Percentiles rank a stretch among this genome's conserved stretches.
Evolutionary conservation across 345 rosid species (phyloP).

Genomic region (Salix caprea): DNA sequence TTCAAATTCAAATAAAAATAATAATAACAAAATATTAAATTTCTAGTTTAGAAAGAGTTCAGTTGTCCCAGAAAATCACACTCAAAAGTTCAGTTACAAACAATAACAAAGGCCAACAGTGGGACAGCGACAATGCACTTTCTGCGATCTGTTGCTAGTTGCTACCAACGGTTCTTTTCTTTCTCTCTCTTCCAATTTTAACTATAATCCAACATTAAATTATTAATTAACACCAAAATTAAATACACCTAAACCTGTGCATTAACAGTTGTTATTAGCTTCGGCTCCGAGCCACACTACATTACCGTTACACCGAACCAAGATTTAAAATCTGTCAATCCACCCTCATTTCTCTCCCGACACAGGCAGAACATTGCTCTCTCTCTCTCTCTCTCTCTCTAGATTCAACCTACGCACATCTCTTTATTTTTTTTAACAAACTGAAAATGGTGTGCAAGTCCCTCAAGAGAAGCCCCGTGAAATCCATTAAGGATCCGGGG

Average conservation of each 20-base stretch:
- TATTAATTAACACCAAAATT: neutral
- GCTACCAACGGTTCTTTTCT: neutral
- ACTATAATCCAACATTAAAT: neutral
- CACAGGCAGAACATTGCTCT: conserved; percentile 7
- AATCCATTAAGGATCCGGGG: conserved; percentile 38
- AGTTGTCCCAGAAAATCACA: too few species aligned
- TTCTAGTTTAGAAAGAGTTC: too few species aligned
- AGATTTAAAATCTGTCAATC: conserved; percentile 31
- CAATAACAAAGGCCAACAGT: too few species aligned
- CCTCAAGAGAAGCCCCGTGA: conserved; percentile 41
- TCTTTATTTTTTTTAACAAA: neutral
- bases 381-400: conserved; percentile 4
- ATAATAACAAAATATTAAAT: too few species aligned
- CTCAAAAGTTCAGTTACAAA: too few species aligned
- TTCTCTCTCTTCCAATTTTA: neutral
- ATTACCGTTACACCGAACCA: conserved; percentile 73
- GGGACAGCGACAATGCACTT: too few species aligned
- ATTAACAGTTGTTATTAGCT: conserved; percentile 9
- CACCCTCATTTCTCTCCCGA: neutral
- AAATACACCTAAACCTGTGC: neutral
- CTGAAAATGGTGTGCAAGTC: conserved; percentile 56
- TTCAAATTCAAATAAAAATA: too few species aligned
- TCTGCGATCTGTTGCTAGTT: too few species aligned
- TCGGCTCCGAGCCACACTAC: conserved; percentile 53
- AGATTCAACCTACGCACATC: neutral